These are phyloP conservation scores for Scutellaria baicalensis DNA, from an alignment of 257 asterid species.

Conservation along the genomic window DNA sequence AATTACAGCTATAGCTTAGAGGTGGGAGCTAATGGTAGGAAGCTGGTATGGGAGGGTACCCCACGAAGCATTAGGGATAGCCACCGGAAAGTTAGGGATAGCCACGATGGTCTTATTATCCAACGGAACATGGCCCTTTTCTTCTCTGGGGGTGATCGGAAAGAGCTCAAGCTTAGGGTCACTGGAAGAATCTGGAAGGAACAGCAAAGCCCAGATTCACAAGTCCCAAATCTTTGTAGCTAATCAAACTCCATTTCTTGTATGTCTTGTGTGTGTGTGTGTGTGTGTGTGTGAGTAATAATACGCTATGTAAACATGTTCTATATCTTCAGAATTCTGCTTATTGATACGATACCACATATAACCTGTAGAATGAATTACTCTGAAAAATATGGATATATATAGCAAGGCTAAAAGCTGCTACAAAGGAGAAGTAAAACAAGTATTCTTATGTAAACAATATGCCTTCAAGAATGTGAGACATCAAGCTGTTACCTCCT, in stretches of 20 bases:
- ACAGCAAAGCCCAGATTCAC: conserved; percentile 57
- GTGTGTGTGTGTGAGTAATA: too few species aligned
- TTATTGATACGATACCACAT: too few species aligned
- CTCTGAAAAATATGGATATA: too few species aligned
- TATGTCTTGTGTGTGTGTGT: neutral
- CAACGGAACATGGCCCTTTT: conserved; percentile 82
- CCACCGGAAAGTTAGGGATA: conserved; percentile 78
- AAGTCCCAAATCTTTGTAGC: conserved; percentile 64
- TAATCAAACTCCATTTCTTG: conserved; percentile 7
- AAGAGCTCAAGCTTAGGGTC: conserved; percentile 82
- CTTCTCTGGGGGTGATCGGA: conserved; percentile 76
- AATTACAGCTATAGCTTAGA: conserved; percentile 77
- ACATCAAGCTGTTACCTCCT: conserved; percentile 28
- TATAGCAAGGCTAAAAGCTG: neutral
- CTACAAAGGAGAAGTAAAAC: neutral
- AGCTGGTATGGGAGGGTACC: conserved; percentile 77
- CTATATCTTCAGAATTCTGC: neutral
- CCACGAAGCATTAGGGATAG: conserved; percentile 76
- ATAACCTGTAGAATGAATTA: too few species aligned
- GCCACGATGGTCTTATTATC: conserved; percentile 74
- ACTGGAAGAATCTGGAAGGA: conserved; percentile 82
- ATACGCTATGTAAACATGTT: neutral
- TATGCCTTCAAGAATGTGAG: neutral
- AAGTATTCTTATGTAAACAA: neutral
- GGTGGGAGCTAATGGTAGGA: conserved; percentile 65